Conservation (phyloP, 805 yeast genomes). For the Kregervanrija fluxuum region DNA sequence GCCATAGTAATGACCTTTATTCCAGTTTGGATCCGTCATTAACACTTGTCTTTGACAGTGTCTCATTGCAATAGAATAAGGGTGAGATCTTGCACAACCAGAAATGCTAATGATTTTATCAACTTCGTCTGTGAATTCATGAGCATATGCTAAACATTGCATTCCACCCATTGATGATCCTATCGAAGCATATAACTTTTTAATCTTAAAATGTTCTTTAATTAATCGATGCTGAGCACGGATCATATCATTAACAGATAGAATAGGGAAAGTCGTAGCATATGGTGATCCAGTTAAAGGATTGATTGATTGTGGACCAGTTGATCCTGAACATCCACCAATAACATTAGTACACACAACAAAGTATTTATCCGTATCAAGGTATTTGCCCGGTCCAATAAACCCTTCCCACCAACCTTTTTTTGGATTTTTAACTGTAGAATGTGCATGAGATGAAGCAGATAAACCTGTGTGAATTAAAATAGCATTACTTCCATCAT, state of each 20-base stretch:
- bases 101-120: slow-evolving; percentile 71
- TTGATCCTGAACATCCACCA: slow-evolving; percentile 93
- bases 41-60: slow-evolving; percentile 88
- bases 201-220: slow-evolving; percentile 51
- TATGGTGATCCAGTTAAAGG: slow-evolving; percentile 62
- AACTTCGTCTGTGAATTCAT: slow-evolving; percentile 74
- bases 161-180: slow-evolving; percentile 99
- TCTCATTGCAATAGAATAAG: slow-evolving; percentile 88
- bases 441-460: slow-evolving; percentile 89
- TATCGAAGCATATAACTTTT: slow-evolving; percentile 65
- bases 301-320: slow-evolving; percentile 81
- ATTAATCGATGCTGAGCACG: slow-evolving; percentile 76
- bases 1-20: slow-evolving; percentile 73
- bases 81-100: slow-evolving; percentile 92
- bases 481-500: slow-evolving; percentile 60
- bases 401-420: slow-evolving; percentile 97
- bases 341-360: slow-evolving; percentile 85
- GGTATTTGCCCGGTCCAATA: slow-evolving; percentile 73
- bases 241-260: slow-evolving; percentile 85
- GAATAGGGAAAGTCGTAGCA: slow-evolving; percentile 82
- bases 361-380: slow-evolving; percentile 78
- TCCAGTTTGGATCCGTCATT: slow-evolving; percentile 95
- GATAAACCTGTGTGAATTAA: slow-evolving; percentile 86
- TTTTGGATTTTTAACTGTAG: slow-evolving; percentile 58
- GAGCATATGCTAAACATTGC: slow-evolving; percentile 86